phyloP scores from a whole-genome alignment of 2,329 filamentous ascomycete species.

The Xylaria sp. region DNA sequence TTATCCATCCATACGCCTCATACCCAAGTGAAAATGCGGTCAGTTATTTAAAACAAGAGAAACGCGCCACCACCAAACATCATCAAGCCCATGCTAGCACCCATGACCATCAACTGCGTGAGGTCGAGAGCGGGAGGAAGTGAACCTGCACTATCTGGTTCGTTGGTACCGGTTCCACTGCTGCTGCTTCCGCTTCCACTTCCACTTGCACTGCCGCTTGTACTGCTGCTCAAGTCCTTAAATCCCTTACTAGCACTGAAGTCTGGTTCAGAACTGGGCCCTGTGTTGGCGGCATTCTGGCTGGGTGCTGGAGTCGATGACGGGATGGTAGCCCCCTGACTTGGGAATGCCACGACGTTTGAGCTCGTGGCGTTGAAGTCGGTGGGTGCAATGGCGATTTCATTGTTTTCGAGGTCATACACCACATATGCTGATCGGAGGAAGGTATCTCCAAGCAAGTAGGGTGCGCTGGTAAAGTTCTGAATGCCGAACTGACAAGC shows the following conservation, averaged over 20 bases:
- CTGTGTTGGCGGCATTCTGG: slow-evolving; percentile 45
- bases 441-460: slow-evolving; percentile 67
- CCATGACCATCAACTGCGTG: slow-evolving; percentile 44
- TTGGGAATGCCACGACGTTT: slow-evolving; percentile 62
- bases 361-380: slow-evolving; percentile 64
- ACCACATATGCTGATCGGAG: slow-evolving; percentile 69
- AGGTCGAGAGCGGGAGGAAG: slow-evolving; percentile 39
- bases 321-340: slow-evolving; percentile 61
- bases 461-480: slow-evolving; percentile 56
- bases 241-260: slow-evolving; percentile 54
- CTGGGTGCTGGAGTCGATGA: slow-evolving; percentile 58
- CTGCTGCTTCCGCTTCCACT: not conserved
- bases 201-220: not conserved
- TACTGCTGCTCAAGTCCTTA: slow-evolving; percentile 34
- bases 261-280: slow-evolving; percentile 41
- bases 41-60: slow-evolving; percentile 36
- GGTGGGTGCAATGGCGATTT: slow-evolving; percentile 65
- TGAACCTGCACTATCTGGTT: slow-evolving; percentile 33
- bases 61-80: slow-evolving; percentile 51
- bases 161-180: not conserved
- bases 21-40: slow-evolving; percentile 16
- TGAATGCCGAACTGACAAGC: slow-evolving; percentile 68
- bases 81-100: slow-evolving; percentile 47
- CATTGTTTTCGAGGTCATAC: slow-evolving; percentile 68
- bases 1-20: slow-evolving; percentile 19